Evolutionary conservation across 495 filamentous ascomycete species (phyloP), one percentile per base, ranked within the genome.

Genomic region (Beverwykella pulmonaria): DNA sequence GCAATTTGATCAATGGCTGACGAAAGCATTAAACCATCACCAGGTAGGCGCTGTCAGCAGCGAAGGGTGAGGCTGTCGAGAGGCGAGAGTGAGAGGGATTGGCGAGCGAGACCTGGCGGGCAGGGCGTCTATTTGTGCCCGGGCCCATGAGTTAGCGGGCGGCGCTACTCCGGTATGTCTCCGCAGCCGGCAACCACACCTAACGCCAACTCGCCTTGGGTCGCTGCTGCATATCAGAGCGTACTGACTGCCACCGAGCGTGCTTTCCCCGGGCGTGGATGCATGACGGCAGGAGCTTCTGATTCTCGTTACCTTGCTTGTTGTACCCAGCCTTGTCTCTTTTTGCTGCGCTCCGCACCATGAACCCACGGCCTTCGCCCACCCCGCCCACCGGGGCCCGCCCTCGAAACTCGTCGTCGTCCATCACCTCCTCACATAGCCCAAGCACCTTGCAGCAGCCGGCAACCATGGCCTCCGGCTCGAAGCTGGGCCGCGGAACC

Each of bases 361-460:
- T 64, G 61, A 49, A 30, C 32, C 17, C 36, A 15, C 54, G 57
- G n/a, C 61, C 58, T 7, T 59, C 61, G 15, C 52, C 63, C 7
- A 58, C 68, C 68, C 68, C 68, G 60, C 60, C 68, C 15, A 52
- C 62, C 1, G 23, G 46, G 25, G 63, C 46, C 20, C 63, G 63
- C 46, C 63, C 55, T 4, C 63, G 62, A 58, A 65, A 53, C 55
- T 65, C 67, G 36, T 19, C 67, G 15, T 65, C 67, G 23, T 53
- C 61, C 62, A 61, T 65, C 55, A 50, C 61, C 5, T 54, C 68
- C 36, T 50, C 50, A 17, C 55, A 59, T 30, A 61, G 49, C 32
- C 10, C 32, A 41, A 61, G 48, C 44, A 59, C 41, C 62, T 60
- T 55, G 20, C 62, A 61, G 17, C 57, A 36, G 41, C 63, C 56